A percentile compares a stretch with the other conserved stretches of the same genome.
These are phyloP conservation scores for Cercospora zeae-maydis DNA, from an alignment of 2,329 filamentous ascomycete genomes.

Conservation along the genomic window DNA sequence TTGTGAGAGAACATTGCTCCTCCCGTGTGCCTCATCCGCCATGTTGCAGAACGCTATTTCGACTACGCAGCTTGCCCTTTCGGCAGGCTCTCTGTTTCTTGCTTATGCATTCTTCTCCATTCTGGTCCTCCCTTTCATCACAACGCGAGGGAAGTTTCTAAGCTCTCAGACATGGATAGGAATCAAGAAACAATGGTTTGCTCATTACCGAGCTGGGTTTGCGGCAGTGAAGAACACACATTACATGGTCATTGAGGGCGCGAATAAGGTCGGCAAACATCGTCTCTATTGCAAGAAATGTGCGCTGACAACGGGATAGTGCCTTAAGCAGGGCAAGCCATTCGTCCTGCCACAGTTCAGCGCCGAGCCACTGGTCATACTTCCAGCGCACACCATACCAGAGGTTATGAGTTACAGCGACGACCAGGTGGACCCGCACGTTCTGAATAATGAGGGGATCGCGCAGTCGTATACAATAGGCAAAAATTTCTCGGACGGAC, in stretches of 20 bases:
- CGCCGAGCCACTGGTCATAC: slow-evolving; percentile 18
- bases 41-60: slow-evolving; percentile 11
- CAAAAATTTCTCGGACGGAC: slow-evolving; percentile 6
- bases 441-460: slow-evolving; percentile 15
- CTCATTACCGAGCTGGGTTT: slow-evolving; percentile 16
- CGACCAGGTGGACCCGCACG: slow-evolving; percentile 19
- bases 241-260: slow-evolving; percentile 18
- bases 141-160: slow-evolving; percentile 14
- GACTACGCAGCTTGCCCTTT: slow-evolving; percentile 8
- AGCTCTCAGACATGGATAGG: slow-evolving; percentile 21
- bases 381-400: slow-evolving; percentile 21
- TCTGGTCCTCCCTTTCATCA: slow-evolving; percentile 15
- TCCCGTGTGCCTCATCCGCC: background rate
- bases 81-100: slow-evolving; percentile 12
- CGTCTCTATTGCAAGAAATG: background rate
- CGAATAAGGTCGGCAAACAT: background rate
- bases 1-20: background rate
- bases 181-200: slow-evolving; percentile 20
- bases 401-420: slow-evolving; percentile 23
- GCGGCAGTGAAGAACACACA: slow-evolving; percentile 17
- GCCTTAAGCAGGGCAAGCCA: slow-evolving; percentile 14
- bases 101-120: slow-evolving; percentile 12
- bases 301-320: slow-evolving; percentile 4
- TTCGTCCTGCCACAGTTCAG: slow-evolving; percentile 27
- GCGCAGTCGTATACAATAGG: slow-evolving; percentile 20